These are phyloP conservation scores for Ustilago trichophora DNA, from an alignment of 1,284 basidiomycete species.

Conservation along the genomic window DNA sequence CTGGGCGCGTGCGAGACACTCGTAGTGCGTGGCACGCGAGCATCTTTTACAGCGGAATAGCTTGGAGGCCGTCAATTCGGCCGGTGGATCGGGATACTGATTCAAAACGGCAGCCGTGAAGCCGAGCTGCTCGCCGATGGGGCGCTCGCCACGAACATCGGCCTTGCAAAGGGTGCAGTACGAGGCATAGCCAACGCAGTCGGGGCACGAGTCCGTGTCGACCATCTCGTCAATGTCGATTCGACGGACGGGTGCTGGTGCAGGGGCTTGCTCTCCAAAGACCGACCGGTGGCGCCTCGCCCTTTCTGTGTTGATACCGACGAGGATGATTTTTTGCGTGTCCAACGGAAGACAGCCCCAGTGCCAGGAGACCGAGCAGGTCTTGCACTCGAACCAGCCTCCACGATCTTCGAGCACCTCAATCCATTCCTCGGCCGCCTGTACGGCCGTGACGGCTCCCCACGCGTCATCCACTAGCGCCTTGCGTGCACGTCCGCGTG, in stretches of 20 bases:
- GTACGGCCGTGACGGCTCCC: conserved; percentile 21
- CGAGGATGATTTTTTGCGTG: conserved; percentile 29
- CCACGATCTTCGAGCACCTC: conserved; percentile 40
- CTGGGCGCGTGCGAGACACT: conserved; percentile 22
- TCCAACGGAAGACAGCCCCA: conserved; percentile 44
- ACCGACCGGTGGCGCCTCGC: conserved; percentile 16
- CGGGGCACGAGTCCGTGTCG: conserved; percentile 30
- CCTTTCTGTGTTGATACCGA: conserved; percentile 27
- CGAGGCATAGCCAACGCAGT: conserved; percentile 33
- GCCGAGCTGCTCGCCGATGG: conserved; percentile 17
- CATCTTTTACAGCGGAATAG: conserved; percentile 55
- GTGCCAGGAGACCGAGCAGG: conserved; percentile 46
- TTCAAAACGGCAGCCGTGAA: conserved; percentile 18
- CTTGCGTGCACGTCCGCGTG: conserved; percentile 22
- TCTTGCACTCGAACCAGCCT: conserved; percentile 52
- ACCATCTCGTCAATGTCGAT: conserved; percentile 38
- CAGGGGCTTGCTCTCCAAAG: conserved; percentile 12
- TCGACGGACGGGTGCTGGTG: conserved; percentile 13
- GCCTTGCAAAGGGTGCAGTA: conserved; percentile 44
- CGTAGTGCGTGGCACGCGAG: conserved; percentile 46
- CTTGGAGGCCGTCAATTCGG: conserved; percentile 9
- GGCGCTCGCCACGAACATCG: conserved; percentile 19
- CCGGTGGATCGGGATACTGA: conserved; percentile 22
- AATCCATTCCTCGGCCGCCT: conserved; percentile 34
- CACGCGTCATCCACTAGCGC: conserved; percentile 24